These are phyloP conservation scores for Paramarasmius palmivorus DNA, from an alignment of 1,284 basidiomycete genomes.

Conservation along the genomic window DNA sequence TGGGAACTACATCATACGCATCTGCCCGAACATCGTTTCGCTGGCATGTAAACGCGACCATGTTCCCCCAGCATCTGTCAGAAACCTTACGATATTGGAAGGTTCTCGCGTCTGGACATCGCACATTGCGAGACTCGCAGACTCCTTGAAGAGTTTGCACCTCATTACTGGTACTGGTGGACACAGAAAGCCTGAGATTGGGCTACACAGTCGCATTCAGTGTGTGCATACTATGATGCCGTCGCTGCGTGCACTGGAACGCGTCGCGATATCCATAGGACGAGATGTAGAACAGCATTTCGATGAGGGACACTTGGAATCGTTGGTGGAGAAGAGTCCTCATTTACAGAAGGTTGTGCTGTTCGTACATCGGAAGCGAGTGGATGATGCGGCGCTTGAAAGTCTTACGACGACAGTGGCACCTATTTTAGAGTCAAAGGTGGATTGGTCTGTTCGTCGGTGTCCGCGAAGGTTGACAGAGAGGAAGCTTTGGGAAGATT, in stretches of 20 bases:
- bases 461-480: constrained; percentile 20
- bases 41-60: constrained; percentile 23
- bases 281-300: no score
- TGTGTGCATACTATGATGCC: no score
- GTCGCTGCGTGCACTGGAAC: no score
- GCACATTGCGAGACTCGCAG: neutral
- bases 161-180: constrained; percentile 5
- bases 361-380: neutral
- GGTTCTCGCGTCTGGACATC: neutral
- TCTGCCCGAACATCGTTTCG: constrained; percentile 26
- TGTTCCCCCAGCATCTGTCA: neutral
- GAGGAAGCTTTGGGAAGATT: constrained; percentile 16
- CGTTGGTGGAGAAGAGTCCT: neutral
- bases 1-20: constrained; percentile 21
- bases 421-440: no score
- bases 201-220: neutral
- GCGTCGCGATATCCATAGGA: no score
- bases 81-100: constrained; percentile 12
- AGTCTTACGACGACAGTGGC: neutral
- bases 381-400: neutral
- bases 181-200: neutral
- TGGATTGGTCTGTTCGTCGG: constrained; percentile 10
- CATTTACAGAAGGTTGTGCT: neutral
- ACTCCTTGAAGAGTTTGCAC: constrained; percentile 2
- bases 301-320: no score